These are phyloP conservation scores for Knoxdaviesia proteae DNA, from an alignment of 2,329 filamentous ascomycete species.

Conservation along the genomic window DNA sequence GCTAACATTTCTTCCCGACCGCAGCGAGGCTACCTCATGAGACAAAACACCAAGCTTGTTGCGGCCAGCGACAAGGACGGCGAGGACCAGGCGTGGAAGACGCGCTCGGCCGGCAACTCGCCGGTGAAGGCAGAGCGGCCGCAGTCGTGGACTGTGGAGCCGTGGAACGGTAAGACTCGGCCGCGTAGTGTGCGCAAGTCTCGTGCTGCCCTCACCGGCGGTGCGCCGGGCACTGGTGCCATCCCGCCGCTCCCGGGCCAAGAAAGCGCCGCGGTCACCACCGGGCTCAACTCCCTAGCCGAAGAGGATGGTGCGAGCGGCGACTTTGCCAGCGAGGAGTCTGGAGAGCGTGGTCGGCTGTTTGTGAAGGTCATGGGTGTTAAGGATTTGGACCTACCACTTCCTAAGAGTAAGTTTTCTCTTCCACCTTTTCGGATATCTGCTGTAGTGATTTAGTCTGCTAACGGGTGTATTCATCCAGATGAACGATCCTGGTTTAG, in stretches of 20 bases:
- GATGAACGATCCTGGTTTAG: constrained; percentile 88
- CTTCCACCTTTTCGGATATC: constrained; percentile 4
- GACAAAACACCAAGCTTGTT: constrained; percentile 93
- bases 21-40: constrained; percentile 97
- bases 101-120: constrained; percentile 44
- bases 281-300: constrained; percentile 36
- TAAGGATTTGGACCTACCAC: constrained; percentile 79
- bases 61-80: constrained; percentile 65
- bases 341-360: constrained; percentile 67
- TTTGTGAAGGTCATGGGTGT: constrained; percentile 99
- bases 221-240: constrained; percentile 24
- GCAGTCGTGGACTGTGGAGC: constrained; percentile 89
- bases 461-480: constrained; percentile 12
- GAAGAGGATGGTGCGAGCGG: constrained; percentile 41
- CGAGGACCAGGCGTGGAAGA: constrained; percentile 26
- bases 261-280: constrained; percentile 48
- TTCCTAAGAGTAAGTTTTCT: constrained; percentile 60
- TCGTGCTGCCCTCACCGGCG: constrained; percentile 14
- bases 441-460: too few relatives aligned
- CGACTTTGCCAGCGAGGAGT: constrained; percentile 46
- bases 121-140: constrained; percentile 59
- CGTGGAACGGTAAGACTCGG: constrained; percentile 72
- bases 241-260: constrained; percentile 75
- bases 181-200: constrained; percentile 42
- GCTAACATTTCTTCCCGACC: constrained; percentile 41